Evolutionary conservation across 257 asterid genomes (phyloP).

Genomic region (Solanum verrucosum): DNA sequence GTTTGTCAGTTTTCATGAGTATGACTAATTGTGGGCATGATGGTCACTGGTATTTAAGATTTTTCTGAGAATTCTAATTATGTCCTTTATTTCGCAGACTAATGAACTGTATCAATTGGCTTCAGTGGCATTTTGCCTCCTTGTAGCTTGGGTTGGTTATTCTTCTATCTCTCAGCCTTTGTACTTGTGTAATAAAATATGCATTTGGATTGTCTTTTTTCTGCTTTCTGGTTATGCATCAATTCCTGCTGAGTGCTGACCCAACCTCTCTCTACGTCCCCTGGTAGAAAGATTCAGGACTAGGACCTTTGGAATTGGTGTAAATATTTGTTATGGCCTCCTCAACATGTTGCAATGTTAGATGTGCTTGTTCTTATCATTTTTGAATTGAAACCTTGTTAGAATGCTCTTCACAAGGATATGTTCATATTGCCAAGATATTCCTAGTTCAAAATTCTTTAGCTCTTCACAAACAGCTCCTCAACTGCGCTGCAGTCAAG

Average conservation of each 20-base stretch:
- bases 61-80: neutral
- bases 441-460: neutral
- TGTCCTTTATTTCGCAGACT: conserved; percentile 51
- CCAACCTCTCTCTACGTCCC: neutral
- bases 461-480: neutral
- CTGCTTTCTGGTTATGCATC: neutral
- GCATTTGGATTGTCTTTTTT: neutral
- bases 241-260: neutral
- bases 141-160: conserved; percentile 92
- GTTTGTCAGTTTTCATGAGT: neutral
- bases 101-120: conserved; percentile 97
- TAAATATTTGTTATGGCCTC: neutral
- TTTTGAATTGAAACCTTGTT: neutral
- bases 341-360: neutral
- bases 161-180: conserved; percentile 2
- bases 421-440: neutral
- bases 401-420: neutral
- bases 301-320: neutral
- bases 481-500: neutral
- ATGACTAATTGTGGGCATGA: neutral
- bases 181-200: neutral
- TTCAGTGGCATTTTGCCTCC: conserved; percentile 94
- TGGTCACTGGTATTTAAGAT: neutral
- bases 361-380: neutral
- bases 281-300: neutral